Base-by-base conservation (phyloP, 2,329 filamentous ascomycete genomes). In the Aquanectria penicillioides region DNA sequence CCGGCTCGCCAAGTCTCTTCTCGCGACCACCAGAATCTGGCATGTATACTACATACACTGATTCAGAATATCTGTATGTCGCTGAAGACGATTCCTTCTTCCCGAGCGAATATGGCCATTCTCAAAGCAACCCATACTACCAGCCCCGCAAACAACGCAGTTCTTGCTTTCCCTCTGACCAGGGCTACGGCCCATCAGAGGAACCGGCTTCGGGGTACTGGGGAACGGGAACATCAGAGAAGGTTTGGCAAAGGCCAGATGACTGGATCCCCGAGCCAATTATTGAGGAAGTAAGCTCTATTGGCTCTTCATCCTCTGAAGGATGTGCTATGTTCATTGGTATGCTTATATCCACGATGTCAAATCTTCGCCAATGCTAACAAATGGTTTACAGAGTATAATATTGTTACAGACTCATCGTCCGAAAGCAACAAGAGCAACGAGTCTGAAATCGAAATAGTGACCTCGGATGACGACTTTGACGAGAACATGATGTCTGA, bases 71-170 rank as follows among this genome's bases (percentile, higher is more conserved):
- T 9, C 41, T 36, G 15, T 56, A 43, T 36, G 49, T 50, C 17
- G 55, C 38, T 8, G 52, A 61, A 13, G 48, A 58, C 17, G 62
- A 63, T 2, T 51, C 57, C 11, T 51, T 36, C 23, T 53, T 57
- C 18, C 53, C 53, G 8, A 50, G 52, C 34, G 40, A 43, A 8
- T 18, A 44, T 36, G 40, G 33, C 28, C 46, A 49, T 58, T 65
- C 59, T 58, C 66, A 38, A 66, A 70, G 38, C 59, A 73, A 71
- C 64, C 79, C 74, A 1, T 76, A 76, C 53, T 76, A 76, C 33
- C 68, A 67, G 18, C 71, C 73, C 29, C 64, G 69, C 29, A 65
- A 65, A 34, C 60, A 53, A 9, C 43, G 40, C 15, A 64, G 61
- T 31, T 51, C 64, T 8, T 54, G 38, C 6, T 47, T 63, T 26